A percentile compares a stretch with the other conserved stretches of the same genome.
phyloP scores from a whole-genome alignment of 163 green algal genomes.

The Scenedesmus sp. region DNA sequence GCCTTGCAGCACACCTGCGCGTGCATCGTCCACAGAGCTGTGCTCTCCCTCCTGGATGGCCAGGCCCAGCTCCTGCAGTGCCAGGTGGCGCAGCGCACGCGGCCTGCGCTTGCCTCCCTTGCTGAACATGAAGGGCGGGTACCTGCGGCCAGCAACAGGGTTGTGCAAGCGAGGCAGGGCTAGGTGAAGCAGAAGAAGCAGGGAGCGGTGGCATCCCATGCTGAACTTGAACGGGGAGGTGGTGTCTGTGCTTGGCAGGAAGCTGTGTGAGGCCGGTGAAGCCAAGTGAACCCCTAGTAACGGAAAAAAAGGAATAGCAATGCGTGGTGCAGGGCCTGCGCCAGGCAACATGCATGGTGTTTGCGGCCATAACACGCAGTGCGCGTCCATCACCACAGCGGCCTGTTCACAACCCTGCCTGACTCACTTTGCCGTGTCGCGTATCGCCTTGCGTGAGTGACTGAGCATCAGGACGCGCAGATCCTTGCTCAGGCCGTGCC shows the following conservation, averaged over 20 bases:
- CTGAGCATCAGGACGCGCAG: conserved; percentile 83
- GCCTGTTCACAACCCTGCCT: not conserved
- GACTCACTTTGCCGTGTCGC: conserved; percentile 83
- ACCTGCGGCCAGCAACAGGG: conserved; percentile 52
- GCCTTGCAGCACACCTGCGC: conserved; percentile 62
- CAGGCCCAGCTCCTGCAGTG: conserved; percentile 81
- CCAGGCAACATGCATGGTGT: no score
- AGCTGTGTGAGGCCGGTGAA: no score
- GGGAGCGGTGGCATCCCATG: not conserved
- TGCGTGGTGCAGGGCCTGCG: no score
- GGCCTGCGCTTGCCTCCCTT: conserved; percentile 58
- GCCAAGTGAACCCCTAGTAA: no score
- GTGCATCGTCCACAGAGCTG: conserved; percentile 90
- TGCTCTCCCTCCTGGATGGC: conserved; percentile 91
- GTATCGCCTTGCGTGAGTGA: conserved; percentile 75
- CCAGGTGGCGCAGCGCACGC: conserved; percentile 78
- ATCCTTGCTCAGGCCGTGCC: conserved; percentile 89
- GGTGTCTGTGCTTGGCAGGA: not conserved
- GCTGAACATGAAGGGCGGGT: conserved; percentile 83
- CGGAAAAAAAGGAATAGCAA: no score
- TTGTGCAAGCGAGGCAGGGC: not conserved
- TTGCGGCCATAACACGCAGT: no score
- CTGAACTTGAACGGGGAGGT: not conserved
- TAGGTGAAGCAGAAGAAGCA: not conserved
- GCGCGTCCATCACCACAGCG: no score